phyloP scores from a whole-genome alignment of 2,329 filamentous ascomycete genomes.

The Bipolaris oryzae region DNA sequence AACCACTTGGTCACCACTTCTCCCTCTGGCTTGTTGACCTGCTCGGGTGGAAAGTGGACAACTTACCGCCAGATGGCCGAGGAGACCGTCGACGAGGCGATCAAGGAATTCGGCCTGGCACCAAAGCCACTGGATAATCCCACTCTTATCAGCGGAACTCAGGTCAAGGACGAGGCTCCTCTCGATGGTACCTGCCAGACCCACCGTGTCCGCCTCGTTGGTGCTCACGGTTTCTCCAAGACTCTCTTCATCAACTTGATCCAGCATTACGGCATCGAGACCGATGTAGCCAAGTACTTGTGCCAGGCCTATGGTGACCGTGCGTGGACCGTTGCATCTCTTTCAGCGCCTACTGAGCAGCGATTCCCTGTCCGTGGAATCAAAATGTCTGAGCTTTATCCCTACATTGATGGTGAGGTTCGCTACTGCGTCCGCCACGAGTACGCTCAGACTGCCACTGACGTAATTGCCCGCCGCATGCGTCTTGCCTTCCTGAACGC shows the following conservation, averaged over 20 bases:
- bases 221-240: slow-evolving; percentile 86
- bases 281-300: slow-evolving; percentile 88
- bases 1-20: slow-evolving; percentile 85
- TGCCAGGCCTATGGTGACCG: slow-evolving; percentile 88
- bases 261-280: slow-evolving; percentile 90
- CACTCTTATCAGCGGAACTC: slow-evolving; percentile 72
- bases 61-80: slow-evolving; percentile 94
- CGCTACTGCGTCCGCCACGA: slow-evolving; percentile 87
- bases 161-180: slow-evolving; percentile 72
- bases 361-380: slow-evolving; percentile 84
- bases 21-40: slow-evolving; percentile 79
- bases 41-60: slow-evolving; percentile 90
- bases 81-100: slow-evolving; percentile 81
- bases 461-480: slow-evolving; percentile 84
- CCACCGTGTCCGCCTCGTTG: slow-evolving; percentile 78
- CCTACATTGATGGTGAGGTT: slow-evolving; percentile 90
- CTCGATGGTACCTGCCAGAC: slow-evolving; percentile 81
- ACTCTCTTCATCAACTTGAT: slow-evolving; percentile 94
- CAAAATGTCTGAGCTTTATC: slow-evolving; percentile 80
- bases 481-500: slow-evolving; percentile 89
- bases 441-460: slow-evolving; percentile 88
- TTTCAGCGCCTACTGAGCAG: slow-evolving; percentile 76
- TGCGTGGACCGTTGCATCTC: slow-evolving; percentile 85
- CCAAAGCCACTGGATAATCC: slow-evolving; percentile 64
- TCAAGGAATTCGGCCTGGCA: slow-evolving; percentile 69